phyloP scores from a whole-genome alignment of 495 filamentous ascomycete species.

The Daldinia vernicosa region DNA sequence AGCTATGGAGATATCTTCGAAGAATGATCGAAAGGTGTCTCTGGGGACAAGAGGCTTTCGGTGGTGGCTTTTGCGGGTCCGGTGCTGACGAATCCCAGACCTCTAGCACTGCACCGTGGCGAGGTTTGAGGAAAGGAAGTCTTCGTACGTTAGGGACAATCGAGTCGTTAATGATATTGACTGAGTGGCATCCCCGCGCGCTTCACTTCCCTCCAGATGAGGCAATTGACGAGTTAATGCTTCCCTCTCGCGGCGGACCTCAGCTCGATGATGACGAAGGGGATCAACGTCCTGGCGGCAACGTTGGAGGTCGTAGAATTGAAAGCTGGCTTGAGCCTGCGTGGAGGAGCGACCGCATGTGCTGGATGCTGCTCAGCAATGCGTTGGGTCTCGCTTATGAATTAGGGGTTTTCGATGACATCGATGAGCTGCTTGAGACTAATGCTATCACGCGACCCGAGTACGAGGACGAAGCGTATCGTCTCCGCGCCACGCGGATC shows the following conservation, averaged over 20 bases:
- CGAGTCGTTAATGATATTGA: slow-evolving; percentile 90
- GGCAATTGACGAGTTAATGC: slow-evolving; percentile 66
- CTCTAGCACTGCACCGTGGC: slow-evolving; percentile 67
- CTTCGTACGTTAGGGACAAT: slow-evolving; percentile 91
- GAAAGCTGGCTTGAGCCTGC: slow-evolving; percentile 96
- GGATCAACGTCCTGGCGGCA: slow-evolving; percentile 54
- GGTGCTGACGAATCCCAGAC: slow-evolving; percentile 72
- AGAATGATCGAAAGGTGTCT: slow-evolving; percentile 94
- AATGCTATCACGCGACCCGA: slow-evolving; percentile 65
- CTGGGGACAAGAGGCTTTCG: slow-evolving; percentile 95
- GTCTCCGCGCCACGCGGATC: slow-evolving; percentile 79
- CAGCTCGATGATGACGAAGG: slow-evolving; percentile 60
- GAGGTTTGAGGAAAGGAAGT: slow-evolving; percentile 72
- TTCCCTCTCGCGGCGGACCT: slow-evolving; percentile 57
- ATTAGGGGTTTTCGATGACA: slow-evolving; percentile 91
- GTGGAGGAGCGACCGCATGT: slow-evolving; percentile 97
- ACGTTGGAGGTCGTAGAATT: slow-evolving; percentile 74
- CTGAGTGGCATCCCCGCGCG: slow-evolving; percentile 95
- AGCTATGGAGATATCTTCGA: slow-evolving; percentile 93
- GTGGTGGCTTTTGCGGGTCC: slow-evolving; percentile 83
- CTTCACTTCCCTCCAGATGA: slow-evolving; percentile 95
- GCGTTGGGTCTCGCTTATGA: slow-evolving; percentile 91
- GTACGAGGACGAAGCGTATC: slow-evolving; percentile 75
- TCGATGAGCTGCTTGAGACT: slow-evolving; percentile 65
- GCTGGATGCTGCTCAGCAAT: slow-evolving; percentile 95